Base-by-base conservation (phyloP, 768 basidiomycete species). In the Tulasnella sp. region DNA sequence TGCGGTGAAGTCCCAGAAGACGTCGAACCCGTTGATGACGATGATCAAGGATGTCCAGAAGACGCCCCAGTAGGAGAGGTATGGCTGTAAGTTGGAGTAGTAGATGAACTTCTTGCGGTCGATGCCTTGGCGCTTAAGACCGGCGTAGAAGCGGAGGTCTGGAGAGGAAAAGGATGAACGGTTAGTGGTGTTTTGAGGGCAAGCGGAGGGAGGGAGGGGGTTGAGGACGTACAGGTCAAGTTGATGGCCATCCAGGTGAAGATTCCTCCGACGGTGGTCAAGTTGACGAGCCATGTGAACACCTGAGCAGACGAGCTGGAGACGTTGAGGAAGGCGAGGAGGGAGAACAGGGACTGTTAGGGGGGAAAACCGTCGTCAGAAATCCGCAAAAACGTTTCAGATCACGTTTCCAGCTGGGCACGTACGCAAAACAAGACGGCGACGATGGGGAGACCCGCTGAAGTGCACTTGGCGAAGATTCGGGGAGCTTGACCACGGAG, bases 41-140 rank as follows among this genome's bases (percentile, higher is more conserved):
- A 90, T 91, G 85, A 92, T 91, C 82, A 93, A 0, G 1, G 39
- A 44, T 27, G 82, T 84, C 90, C 92, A 92, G 84, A 89, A 88
- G 72, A 92, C 85, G 34, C 91, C 93, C 90, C 92, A 93, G 84
- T 89, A 91, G 21, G 92, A 86, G 46, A 93, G 84, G 81, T 89
- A 94, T 0, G 93, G 93, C 79, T 85, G 84, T 79, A 86, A 80
- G 39, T 83, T 84, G 16, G 83, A 82, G 75, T 82, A 83, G 85
- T 85, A 87, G n/a, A 85, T 83, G 38, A 87, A 82, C 58, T 83
- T 83, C 76, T 82, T 83, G 39, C 89, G 88, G 82, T 89, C 90
- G 90, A 85, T 83, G 56, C 84, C 84, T 80, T 86, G 86, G 14
- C 79, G 80, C 79, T 84, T 84, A 58, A 84, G 80, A 38, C 83